phyloP scores from a whole-genome alignment of 805 yeast species.

The Candida pseudofarinosa region DNA sequence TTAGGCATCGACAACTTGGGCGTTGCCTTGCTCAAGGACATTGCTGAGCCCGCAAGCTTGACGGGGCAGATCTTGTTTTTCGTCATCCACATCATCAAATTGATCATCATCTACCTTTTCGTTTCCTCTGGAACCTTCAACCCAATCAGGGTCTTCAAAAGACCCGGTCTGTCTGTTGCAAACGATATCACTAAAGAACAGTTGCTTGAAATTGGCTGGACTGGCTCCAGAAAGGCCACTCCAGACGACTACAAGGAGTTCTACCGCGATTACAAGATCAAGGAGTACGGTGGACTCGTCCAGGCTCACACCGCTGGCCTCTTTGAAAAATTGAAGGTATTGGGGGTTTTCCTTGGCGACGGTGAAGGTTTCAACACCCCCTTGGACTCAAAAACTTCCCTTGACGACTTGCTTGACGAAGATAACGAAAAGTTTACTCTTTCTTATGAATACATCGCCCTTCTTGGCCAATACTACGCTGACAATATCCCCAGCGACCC shows the following conservation, averaged over 20 bases:
- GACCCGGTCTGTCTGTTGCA: slow-evolving; percentile 24
- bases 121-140: slow-evolving; percentile 73
- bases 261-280: slow-evolving; percentile 61
- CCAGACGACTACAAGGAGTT: slow-evolving; percentile 65
- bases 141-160: slow-evolving; percentile 47
- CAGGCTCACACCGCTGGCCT: slow-evolving; percentile 73
- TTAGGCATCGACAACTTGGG: slow-evolving; percentile 45
- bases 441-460: slow-evolving; percentile 52
- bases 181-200: slow-evolving; percentile 46
- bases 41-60: slow-evolving; percentile 31
- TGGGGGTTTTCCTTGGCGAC: slow-evolving; percentile 58
- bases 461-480: slow-evolving; percentile 48
- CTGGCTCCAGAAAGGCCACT: slow-evolving; percentile 78
- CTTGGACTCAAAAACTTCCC: slow-evolving; percentile 36
- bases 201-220: slow-evolving; percentile 80
- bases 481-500: slow-evolving; percentile 35
- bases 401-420: slow-evolving; percentile 29
- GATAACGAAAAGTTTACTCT: slow-evolving; percentile 44
- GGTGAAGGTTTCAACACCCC: slow-evolving; percentile 86
- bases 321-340: slow-evolving; percentile 51
- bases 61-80: slow-evolving; percentile 67
- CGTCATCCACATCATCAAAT: slow-evolving; percentile 64
- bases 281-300: slow-evolving; percentile 69
- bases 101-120: slow-evolving; percentile 48
- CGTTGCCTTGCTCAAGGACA: slow-evolving; percentile 46